These are phyloP conservation scores for Aspergillus olivimuriae DNA, from an alignment of 495 filamentous ascomycete genomes.

Conservation along the genomic window DNA sequence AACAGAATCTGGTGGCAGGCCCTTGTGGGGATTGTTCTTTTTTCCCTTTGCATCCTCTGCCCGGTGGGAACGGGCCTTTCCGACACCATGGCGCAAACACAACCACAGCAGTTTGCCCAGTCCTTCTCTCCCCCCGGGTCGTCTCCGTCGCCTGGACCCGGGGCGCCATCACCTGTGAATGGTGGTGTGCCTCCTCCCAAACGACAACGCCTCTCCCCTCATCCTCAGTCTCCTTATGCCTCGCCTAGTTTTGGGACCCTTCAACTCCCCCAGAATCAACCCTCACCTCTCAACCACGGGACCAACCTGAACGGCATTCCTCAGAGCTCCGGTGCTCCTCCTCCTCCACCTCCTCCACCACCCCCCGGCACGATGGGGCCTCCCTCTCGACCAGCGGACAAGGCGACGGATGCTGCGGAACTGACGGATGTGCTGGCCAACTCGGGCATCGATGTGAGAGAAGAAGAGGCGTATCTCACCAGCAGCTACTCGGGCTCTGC, in stretches of 20 bases:
- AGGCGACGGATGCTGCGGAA: slow-evolving; percentile 62
- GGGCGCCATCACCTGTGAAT: slow-evolving; percentile 35
- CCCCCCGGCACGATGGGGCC: slow-evolving; percentile 68
- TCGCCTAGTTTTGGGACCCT: slow-evolving; percentile 44
- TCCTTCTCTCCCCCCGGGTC: slow-evolving; percentile 51
- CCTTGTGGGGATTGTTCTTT: slow-evolving; percentile 1
- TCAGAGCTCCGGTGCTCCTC: slow-evolving; percentile 15
- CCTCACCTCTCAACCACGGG: slow-evolving; percentile 26
- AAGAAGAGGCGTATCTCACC: slow-evolving; percentile 70
- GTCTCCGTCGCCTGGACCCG: slow-evolving; percentile 46
- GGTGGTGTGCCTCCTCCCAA: slow-evolving; percentile 49
- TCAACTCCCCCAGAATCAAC: slow-evolving; percentile 31
- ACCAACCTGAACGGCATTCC: slow-evolving; percentile 33
- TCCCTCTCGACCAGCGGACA: slow-evolving; percentile 65
- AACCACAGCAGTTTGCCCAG: slow-evolving; percentile 45
- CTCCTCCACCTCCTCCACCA: slow-evolving; percentile 29
- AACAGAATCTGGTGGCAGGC: slow-evolving; percentile 8
- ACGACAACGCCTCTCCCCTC: slow-evolving; percentile 62
- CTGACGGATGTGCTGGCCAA: slow-evolving; percentile 70
- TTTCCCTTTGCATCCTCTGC: slow-evolving; percentile 1
- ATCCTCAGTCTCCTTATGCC: slow-evolving; percentile 47
- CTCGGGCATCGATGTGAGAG: slow-evolving; percentile 75
- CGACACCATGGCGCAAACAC: slow-evolving; percentile 60
- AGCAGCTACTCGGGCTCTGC: slow-evolving; percentile 49
- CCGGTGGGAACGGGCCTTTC: too few relatives aligned